These are phyloP conservation scores for Tetradesmus obliquus DNA, from an alignment of 139 green algal genomes.

Conservation along the genomic window DNA sequence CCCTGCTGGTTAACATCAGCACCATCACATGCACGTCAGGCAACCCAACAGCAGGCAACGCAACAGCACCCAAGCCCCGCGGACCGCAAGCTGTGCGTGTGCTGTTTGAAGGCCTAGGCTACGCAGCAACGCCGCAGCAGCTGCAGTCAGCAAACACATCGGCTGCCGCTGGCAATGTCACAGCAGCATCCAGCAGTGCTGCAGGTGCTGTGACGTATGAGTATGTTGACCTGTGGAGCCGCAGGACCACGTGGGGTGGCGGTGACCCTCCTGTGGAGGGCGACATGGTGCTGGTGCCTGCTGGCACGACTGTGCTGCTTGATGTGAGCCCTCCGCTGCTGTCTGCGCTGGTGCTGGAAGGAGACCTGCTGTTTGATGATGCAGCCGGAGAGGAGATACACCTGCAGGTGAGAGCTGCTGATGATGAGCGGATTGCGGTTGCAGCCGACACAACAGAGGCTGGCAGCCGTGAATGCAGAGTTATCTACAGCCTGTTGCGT, in stretches of 20 bases:
- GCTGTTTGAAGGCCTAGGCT: not conserved
- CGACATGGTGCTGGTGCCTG: slow-evolving; percentile 59
- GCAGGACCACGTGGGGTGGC: slow-evolving; percentile 71
- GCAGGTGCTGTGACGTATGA: slow-evolving; percentile 36
- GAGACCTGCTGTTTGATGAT: slow-evolving; percentile 68
- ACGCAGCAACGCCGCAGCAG: not conserved
- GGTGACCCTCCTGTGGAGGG: slow-evolving; percentile 58
- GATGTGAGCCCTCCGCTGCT: slow-evolving; percentile 70
- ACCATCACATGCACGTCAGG: slow-evolving; percentile 47
- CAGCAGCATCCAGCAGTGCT: not conserved
- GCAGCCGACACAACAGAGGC: not conserved
- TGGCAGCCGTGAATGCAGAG: not conserved
- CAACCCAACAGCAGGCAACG: slow-evolving; percentile 22
- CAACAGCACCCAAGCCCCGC: not conserved
- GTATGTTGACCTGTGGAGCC: slow-evolving; percentile 75
- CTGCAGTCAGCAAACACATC: not conserved
- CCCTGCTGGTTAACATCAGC: not conserved
- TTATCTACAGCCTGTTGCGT: too few species aligned
- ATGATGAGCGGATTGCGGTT: not conserved
- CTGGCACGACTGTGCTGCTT: slow-evolving; percentile 64
- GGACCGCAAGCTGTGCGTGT: slow-evolving; percentile 26
- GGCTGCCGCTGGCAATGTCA: not conserved
- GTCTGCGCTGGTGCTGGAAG: slow-evolving; percentile 59
- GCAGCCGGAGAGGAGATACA: slow-evolving; percentile 26
- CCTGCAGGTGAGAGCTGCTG: not conserved